These are phyloP conservation scores for Setaria italica DNA, from an alignment of 202 grass and related monocot species.

Conservation along the genomic window DNA sequence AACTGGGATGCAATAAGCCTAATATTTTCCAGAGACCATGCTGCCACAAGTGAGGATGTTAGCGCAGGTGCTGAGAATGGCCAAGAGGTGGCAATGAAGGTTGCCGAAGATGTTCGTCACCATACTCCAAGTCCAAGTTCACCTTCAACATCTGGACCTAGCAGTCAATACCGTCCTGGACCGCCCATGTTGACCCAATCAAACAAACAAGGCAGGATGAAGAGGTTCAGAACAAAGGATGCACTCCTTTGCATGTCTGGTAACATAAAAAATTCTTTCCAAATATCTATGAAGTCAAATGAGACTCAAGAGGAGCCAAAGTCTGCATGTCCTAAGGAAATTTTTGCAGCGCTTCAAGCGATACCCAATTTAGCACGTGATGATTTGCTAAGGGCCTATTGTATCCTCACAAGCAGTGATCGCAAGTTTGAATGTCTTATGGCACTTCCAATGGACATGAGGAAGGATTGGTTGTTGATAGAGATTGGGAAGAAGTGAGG, in stretches of 20 bases:
- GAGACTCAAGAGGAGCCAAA: conserved; percentile 25
- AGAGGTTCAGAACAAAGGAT: conserved; percentile 35
- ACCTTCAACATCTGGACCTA: conserved; percentile 46
- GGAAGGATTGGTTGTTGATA: conserved; percentile 46
- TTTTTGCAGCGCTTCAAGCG: conserved; percentile 39
- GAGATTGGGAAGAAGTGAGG: conserved; percentile 37
- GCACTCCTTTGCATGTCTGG: conserved; percentile 46
- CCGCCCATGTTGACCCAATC: background rate
- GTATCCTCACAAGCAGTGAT: conserved; percentile 43
- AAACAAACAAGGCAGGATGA: conserved; percentile 23
- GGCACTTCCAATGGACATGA: conserved; percentile 45
- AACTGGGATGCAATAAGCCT: conserved; percentile 44
- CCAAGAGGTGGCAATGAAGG: conserved; percentile 28
- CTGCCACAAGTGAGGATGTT: conserved; percentile 39
- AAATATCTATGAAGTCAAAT: conserved; percentile 43
- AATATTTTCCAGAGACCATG: conserved; percentile 44
- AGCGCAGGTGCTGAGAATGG: conserved; percentile 42
- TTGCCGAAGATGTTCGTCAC: conserved; percentile 14
- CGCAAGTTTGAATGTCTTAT: conserved; percentile 37
- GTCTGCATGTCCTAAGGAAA: conserved; percentile 33
- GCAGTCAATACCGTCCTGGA: conserved; percentile 26
- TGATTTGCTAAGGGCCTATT: conserved; percentile 43
- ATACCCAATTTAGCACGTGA: conserved; percentile 42
- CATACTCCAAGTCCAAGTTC: conserved; percentile 23
- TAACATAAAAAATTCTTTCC: conserved; percentile 44